Conservation (phyloP, 2,329 filamentous ascomycete genomes). For the Parastagonospora nodorum region DNA sequence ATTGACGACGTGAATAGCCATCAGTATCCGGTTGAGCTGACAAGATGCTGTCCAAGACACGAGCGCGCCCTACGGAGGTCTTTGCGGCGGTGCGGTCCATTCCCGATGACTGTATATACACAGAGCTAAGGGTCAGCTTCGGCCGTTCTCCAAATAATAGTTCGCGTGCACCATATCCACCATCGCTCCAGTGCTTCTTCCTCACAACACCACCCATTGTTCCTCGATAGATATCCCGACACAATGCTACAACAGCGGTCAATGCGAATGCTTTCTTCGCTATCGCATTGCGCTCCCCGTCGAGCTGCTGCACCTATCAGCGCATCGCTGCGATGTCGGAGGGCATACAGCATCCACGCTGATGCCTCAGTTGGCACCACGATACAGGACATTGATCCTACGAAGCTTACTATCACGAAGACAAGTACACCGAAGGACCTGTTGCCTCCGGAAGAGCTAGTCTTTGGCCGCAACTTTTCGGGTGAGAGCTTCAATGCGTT, state of each 20-base stretch:
- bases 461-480: constrained; percentile 91
- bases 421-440: constrained; percentile 77
- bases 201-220: constrained; percentile 15
- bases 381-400: constrained; percentile 74
- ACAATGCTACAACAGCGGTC: constrained; percentile 47
- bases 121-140: constrained; percentile 30
- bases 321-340: constrained; percentile 52
- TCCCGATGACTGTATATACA: constrained; percentile 22
- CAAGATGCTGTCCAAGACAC: constrained; percentile 6
- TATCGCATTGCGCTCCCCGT: constrained; percentile 34
- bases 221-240: constrained; percentile 12
- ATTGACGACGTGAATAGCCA: constrained; percentile 28
- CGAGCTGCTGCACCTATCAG: constrained; percentile 42
- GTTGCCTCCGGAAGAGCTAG: constrained; percentile 75
- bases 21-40: constrained; percentile 24
- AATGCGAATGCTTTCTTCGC: constrained; percentile 39
- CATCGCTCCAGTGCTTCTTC: constrained; percentile 12
- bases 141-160: constrained; percentile 30
- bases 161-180: too few relatives aligned
- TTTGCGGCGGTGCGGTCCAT: constrained; percentile 1
- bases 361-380: constrained; percentile 56
- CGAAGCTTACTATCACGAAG: constrained; percentile 74
- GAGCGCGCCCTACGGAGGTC: constrained; percentile 25
- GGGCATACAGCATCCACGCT: constrained; percentile 56
- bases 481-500: constrained; percentile 56